Base-by-base conservation (phyloP, 257 asterid genomes). In the Jaltomata sinuosa region DNA sequence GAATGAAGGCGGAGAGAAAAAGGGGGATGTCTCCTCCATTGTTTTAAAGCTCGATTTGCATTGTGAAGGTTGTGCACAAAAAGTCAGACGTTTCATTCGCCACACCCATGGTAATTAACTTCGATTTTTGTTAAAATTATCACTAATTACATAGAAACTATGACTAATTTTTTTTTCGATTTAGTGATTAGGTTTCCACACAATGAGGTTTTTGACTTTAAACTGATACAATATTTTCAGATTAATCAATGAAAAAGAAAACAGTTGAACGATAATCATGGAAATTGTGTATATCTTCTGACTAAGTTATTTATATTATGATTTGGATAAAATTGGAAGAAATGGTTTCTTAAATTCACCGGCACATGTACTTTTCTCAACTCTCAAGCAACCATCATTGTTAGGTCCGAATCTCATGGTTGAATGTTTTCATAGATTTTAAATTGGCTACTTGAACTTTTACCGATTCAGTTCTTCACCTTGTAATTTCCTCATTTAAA, bases 61-160 rank as follows among this genome's bases (percentile, higher is more conserved):
- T 87, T 87, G 89, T 71, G 87, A 87, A 68, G 89, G 89, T 3
- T 87, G 89, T 84, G 89, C 89, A 34, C 64, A 87, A 62, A 87
- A 87, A 84, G 84, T 87, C 85, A 87, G 83, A 61, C 87, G 85
- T 34, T 61, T 82, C 7, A 52, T 87, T 80, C 83, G 86, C n/a
- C 83, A 87, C 14, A 79, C 45, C 11, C 81, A 84, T 10, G 89
- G 89, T 87, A 86, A 53, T n/a, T 29, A 27, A 76, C 25, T 14
- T 7, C 2, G 79, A 29, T 53, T 77, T 22, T 45, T 45, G 11
- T 11, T 11, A 4, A 62, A 11, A 27, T 62, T 27, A 11, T 29
- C 19, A 62, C 19, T 49, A 29, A 12, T 29, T 29, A 25, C 68
- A 25, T 59, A 9, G 32, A 11, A 22, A 59, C 1, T 19, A n/a